Evolutionary conservation across 2,329 filamentous ascomycete genomes (phyloP).

Genomic region (Pestalotiopsis sp.): DNA sequence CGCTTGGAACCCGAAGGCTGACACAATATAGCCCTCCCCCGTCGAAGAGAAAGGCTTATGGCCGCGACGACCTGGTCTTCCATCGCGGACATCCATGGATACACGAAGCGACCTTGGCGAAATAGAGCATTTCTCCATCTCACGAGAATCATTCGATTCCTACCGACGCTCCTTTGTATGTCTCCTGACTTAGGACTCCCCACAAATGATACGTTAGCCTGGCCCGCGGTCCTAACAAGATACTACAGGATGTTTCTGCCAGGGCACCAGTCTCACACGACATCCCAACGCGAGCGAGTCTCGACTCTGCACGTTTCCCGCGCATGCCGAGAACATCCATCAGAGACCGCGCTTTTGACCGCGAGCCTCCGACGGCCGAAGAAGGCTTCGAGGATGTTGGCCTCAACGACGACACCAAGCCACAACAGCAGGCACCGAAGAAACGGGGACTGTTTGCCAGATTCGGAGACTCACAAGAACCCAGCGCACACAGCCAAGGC

Average conservation of each 20-base stretch:
- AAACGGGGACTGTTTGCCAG: conserved; percentile 80
- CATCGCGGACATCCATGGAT: conserved; percentile 56
- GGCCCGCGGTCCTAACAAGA: not conserved
- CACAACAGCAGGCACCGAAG: conserved; percentile 49
- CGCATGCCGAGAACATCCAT: conserved; percentile 63
- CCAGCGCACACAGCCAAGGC: conserved; percentile 22
- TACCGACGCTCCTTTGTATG: conserved; percentile 93
- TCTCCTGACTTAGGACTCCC: conserved; percentile 17
- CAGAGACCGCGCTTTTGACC: conserved; percentile 56
- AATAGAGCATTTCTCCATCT: conserved; percentile 93
- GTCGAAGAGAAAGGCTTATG: conserved; percentile 82
- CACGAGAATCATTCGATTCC: conserved; percentile 93
- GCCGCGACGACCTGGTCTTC: conserved; percentile 51
- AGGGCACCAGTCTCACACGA: conserved; percentile 69
- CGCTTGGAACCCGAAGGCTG: not conserved
- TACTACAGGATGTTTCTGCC: conserved; percentile 81
- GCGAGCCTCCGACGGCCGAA: conserved; percentile 66
- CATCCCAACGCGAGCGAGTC: conserved; percentile 65
- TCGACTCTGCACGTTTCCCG: conserved; percentile 71
- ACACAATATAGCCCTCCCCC: conserved; percentile 70
- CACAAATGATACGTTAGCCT: conserved; percentile 4
- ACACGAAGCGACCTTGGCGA: conserved; percentile 66
- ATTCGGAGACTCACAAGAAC: conserved; percentile 62
- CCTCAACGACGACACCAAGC: conserved; percentile 71
- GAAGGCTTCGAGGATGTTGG: conserved; percentile 90